Conservation (phyloP, 1,139 yeast species). For the Pneumocystis carinii region DNA sequence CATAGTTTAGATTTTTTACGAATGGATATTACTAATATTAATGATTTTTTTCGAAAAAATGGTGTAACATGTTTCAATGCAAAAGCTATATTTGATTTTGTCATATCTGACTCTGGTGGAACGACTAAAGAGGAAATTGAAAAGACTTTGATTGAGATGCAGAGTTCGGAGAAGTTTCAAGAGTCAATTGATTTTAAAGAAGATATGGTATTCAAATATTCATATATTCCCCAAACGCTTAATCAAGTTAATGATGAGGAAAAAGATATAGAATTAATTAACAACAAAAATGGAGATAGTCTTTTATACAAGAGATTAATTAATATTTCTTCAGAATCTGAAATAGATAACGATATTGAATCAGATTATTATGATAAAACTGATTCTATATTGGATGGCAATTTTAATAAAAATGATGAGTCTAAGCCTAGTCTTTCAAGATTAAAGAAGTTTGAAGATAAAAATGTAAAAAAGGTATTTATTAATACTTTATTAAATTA, state of each 20-base stretch:
- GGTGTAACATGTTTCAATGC: constrained; percentile 70
- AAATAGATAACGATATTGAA: constrained; percentile 15
- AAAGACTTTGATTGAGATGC: constrained; percentile 23
- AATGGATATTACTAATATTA: constrained; percentile 94
- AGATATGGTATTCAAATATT: constrained; percentile 75
- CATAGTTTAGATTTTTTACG: constrained; percentile 86
- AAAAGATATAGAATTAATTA: constrained; percentile 70
- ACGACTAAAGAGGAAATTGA: constrained; percentile 27
- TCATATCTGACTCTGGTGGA: constrained; percentile 29
- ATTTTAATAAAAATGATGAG: constrained; percentile 27
- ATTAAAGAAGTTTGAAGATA: constrained; percentile 18
- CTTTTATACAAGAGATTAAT: constrained; percentile 34
- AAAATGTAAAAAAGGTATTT: constrained; percentile 42
- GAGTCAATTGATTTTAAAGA: constrained; percentile 28
- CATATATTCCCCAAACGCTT: constrained; percentile 61
- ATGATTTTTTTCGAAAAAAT: constrained; percentile 66
- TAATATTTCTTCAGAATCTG: constrained; percentile 3
- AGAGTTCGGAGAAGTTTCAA: constrained; percentile 12
- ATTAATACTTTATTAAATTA: constrained; percentile 19
- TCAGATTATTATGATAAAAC: constrained; percentile 24
- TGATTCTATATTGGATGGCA: constrained; percentile 26
- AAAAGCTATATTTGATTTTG: constrained; percentile 61
- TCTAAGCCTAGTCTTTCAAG: constrained; percentile 21
- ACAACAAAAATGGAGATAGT: constrained; percentile 68
- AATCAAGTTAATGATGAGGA: constrained; percentile 41